These are phyloP conservation scores for Aspergillus oerlinghausenensis DNA, from an alignment of 2,329 filamentous ascomycete genomes.

Conservation along the genomic window DNA sequence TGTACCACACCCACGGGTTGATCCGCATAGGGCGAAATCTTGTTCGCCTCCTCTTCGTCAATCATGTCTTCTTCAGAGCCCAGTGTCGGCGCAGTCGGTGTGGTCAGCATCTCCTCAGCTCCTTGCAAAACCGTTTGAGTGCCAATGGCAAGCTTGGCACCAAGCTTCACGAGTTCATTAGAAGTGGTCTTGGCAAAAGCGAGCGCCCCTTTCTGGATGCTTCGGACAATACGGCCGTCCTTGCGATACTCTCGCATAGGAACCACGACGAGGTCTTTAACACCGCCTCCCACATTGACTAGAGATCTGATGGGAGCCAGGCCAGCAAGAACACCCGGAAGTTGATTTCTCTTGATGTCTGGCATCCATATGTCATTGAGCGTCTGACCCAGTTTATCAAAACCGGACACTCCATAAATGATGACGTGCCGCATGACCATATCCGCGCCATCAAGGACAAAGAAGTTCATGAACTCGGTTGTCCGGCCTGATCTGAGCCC, in stretches of 20 bases:
- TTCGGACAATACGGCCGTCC: conserved; percentile 86
- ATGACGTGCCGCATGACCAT: conserved; percentile 85
- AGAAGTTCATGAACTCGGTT: conserved; percentile 98
- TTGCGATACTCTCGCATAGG: conserved; percentile 91
- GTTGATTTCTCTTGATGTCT: conserved; percentile 82
- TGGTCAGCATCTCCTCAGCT: conserved; percentile 70
- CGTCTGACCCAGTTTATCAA: conserved; percentile 82
- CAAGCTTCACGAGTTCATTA: conserved; percentile 87
- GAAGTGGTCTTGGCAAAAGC: conserved; percentile 92
- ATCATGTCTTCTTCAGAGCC: conserved; percentile 56
- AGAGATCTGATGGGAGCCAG: conserved; percentile 84
- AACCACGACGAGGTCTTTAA: conserved; percentile 80
- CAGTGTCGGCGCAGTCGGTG: conserved; percentile 28
- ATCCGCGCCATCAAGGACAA: conserved; percentile 82
- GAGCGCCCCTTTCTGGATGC: conserved; percentile 82
- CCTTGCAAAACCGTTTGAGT: conserved; percentile 90
- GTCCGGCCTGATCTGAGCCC: conserved; percentile 89
- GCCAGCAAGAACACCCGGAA: conserved; percentile 82
- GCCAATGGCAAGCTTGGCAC: conserved; percentile 89
- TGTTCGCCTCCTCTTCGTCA: conserved; percentile 67
- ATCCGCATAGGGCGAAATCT: conserved; percentile 87
- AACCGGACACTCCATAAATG: conserved; percentile 85
- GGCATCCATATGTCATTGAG: conserved; percentile 97
- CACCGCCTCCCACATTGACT: conserved; percentile 83
- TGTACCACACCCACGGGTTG: conserved; percentile 87